Base-by-base conservation (phyloP, 2,329 filamentous ascomycete species). In the Colletotrichum echinochloae region DNA sequence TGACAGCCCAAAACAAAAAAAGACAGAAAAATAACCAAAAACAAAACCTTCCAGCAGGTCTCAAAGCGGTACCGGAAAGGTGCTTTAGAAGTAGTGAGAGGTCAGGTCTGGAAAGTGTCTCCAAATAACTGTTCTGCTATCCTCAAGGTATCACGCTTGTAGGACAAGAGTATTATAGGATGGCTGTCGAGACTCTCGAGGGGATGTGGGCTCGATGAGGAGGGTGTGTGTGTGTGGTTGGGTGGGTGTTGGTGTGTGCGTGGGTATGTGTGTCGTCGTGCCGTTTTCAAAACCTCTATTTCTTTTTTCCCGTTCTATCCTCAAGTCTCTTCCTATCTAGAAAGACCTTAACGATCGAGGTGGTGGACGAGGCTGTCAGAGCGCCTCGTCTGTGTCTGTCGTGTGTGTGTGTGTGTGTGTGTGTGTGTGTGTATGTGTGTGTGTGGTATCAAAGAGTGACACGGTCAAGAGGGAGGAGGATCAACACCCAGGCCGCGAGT, bases 401-500 rank as follows among this genome's bases (percentile, higher is more conserved):
- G 62, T 57, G n/a, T n/a, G n/a, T n/a, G n/a, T n/a, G n/a, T n/a
- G n/a, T n/a, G n/a, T n/a, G n/a, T n/a, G n/a, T n/a, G n/a, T n/a
- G n/a, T n/a, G n/a, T n/a, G n/a, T n/a, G n/a, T n/a, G n/a, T n/a
- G n/a, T n/a, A n/a, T n/a, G n/a, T 7, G 18, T 28, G 39, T 63
- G 12, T 41, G 41, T 64, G 65, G 68, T 69, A 59, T 71, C 65
- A 68, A 69, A 64, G 68, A 69, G 60, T 67, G 68, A 70, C 67
- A 67, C 67, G 67, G 67, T 64, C 64, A 67, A 67, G 67, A 67
- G 28, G 67, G 52, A 67, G 67, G 52, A 67, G 37, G 67, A 52
- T 44, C 67, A 67, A 70, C 67, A 70, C 67, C 67, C 67, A 70
- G 66, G 69, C 65, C 65, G 54, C 69, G 69, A 55, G 69, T 65